Evolutionary conservation across 768 basidiomycete species (phyloP), one percentile per base, ranked within the genome.

Genomic region (Suillus weaverae): DNA sequence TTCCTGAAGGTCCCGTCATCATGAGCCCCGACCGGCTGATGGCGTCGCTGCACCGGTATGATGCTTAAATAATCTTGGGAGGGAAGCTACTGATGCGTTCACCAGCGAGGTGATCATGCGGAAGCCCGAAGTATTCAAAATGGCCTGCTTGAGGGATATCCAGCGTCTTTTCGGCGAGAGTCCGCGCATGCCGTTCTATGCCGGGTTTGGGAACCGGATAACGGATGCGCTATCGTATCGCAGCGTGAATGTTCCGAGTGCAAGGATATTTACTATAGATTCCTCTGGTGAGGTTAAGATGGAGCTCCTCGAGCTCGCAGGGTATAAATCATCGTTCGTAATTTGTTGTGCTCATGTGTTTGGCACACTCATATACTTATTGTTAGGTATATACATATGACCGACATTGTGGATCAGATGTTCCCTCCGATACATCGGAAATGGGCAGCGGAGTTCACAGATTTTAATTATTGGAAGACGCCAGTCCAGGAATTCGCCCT

Each of bases 41-140:
- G 85, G 91, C 94, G 11, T 95, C 94, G 18, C 78, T 99, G 46
- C 97, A 99, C 77, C 88, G 97, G 95, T 94, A 69, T 68, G 87
- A 73, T 30, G 55, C n/a, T 51, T 35, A 33, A 13, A 5, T 22
- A 8, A n/a, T 30, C 18, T 22, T 22, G 9, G 36, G 20, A 36
- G 30, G 30, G 51, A 16, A 18, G 46, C 13, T n/a, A 38, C 14
- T 48, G 14, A 59, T 65, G 13, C 4, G 6, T 8, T 32, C 63
- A 62, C 10, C 70, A 97, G 95, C 5, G 97, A 99, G 79, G 97
- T 99, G 18, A 97, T 99, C 72, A 92, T 99, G 91, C 90, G 96
- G 43, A 98, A 99, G 76, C 97, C 97, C 0, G 97, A 99, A 73
- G 86, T 99, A n/a, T 99, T 99, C 85, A 99, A 99, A 80, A 99